Evolutionary conservation across 176 grass and related monocot species (phyloP).

Genomic region (Elaeis guineensis): DNA sequence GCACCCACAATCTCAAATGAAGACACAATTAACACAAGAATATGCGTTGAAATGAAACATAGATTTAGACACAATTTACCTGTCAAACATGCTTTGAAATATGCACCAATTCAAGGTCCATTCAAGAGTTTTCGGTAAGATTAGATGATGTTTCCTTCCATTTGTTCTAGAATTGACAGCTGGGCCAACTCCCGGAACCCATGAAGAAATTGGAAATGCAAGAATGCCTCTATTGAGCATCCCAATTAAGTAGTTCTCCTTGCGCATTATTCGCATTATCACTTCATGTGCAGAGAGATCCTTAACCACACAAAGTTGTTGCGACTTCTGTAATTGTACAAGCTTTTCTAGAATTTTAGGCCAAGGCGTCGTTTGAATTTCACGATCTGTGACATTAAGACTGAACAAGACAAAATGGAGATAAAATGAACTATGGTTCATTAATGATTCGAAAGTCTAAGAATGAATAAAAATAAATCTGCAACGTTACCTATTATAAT

Average conservation of each 20-base stretch:
- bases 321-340: slow-evolving; percentile 59
- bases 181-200: slow-evolving; percentile 68
- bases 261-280: slow-evolving; percentile 97
- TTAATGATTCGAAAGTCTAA: no score
- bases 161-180: slow-evolving; percentile 36
- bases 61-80: slow-evolving; percentile 28
- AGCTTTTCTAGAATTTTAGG: slow-evolving; percentile 85
- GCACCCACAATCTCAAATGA: no score
- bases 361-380: slow-evolving; percentile 94
- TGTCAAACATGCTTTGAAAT: slow-evolving; percentile 98
- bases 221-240: slow-evolving; percentile 97
- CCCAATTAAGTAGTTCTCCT: slow-evolving; percentile 98
- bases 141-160: slow-evolving; percentile 55
- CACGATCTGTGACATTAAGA: slow-evolving; percentile 78
- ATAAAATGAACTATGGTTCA: no score
- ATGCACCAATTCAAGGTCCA: slow-evolving; percentile 99
- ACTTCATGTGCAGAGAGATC: slow-evolving; percentile 90
- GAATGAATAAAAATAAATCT: slow-evolving; percentile 4
- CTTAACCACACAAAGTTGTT: slow-evolving; percentile 88
- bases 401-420: slow-evolving; percentile 35
- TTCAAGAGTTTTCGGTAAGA: slow-evolving; percentile 89
- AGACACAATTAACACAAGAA: no score
- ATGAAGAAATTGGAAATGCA: slow-evolving; percentile 76
- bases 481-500: slow-evolving; percentile 65
- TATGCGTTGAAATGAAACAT: no score